A percentile compares a stretch with the other conserved stretches of the same genome.
phyloP scores from a whole-genome alignment of 495 filamentous ascomycete species.

The Daldinia loculata region DNA sequence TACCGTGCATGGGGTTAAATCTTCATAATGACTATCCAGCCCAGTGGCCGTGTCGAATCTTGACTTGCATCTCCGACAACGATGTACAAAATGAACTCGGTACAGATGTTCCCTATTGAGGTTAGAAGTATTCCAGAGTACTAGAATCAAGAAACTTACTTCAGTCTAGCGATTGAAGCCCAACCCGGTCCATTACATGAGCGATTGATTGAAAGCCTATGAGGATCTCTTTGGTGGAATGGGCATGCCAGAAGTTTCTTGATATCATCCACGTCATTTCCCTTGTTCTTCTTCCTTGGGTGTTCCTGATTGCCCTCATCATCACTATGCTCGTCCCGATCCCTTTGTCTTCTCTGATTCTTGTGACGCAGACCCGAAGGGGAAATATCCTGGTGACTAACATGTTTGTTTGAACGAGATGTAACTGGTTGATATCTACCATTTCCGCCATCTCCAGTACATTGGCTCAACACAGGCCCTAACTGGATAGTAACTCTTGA shows the following conservation, averaged over 20 bases:
- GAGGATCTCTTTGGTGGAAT: slow-evolving; percentile 7
- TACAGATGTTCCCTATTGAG: background rate
- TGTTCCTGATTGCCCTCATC: background rate
- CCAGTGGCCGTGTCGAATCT: background rate
- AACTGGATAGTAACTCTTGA: background rate
- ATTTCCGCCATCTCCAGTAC: background rate
- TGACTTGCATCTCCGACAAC: slow-evolving; percentile 3
- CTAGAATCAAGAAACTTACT: background rate
- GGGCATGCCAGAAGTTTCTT: slow-evolving; percentile 3
- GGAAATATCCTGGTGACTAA: background rate
- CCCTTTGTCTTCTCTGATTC: background rate
- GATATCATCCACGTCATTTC: background rate
- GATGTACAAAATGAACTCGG: background rate
- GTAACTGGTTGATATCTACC: background rate
- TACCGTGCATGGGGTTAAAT: background rate
- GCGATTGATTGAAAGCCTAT: background rate
- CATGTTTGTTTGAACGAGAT: background rate
- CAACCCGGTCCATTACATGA: slow-evolving; percentile 3
- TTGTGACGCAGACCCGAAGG: background rate
- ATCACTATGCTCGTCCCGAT: background rate
- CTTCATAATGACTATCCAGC: slow-evolving; percentile 3
- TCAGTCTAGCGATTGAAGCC: background rate
- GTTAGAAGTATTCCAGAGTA: background rate
- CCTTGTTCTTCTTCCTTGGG: background rate
- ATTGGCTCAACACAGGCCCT: background rate